phyloP scores from a whole-genome alignment of 805 yeast species.

The Yarrowia sp. region DNA sequence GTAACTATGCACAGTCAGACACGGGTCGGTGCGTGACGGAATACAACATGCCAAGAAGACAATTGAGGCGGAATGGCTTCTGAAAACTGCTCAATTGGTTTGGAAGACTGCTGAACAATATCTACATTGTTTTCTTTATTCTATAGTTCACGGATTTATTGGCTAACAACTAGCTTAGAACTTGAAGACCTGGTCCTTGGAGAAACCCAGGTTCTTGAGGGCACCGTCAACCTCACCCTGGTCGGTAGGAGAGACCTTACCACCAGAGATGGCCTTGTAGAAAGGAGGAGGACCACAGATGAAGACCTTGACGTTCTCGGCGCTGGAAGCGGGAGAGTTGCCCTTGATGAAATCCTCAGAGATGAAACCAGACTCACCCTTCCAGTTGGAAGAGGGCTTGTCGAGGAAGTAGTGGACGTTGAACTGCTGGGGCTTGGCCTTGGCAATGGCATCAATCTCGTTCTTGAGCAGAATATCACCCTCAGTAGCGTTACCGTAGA shows the following conservation, averaged over 20 bases:
- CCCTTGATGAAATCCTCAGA: slow-evolving; percentile 64
- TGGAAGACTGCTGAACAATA: neutral
- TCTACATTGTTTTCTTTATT: too few species aligned
- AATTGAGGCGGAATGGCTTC: neutral
- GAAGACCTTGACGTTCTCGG: slow-evolving; percentile 67
- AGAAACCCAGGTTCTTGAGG: slow-evolving; percentile 82
- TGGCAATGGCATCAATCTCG: slow-evolving; percentile 68
- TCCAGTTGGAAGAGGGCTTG: slow-evolving; percentile 47
- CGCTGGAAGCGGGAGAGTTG: slow-evolving; percentile 60
- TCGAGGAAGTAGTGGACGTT: slow-evolving; percentile 77
- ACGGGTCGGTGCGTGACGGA: neutral
- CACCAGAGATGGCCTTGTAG: slow-evolving; percentile 83
- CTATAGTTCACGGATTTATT: neutral
- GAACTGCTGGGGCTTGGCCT: slow-evolving; percentile 72
- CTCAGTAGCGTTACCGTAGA: slow-evolving; percentile 74
- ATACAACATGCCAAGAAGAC: neutral
- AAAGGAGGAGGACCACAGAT: slow-evolving; percentile 96
- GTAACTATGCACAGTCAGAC: neutral
- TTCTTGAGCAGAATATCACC: slow-evolving; percentile 77
- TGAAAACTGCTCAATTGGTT: neutral
- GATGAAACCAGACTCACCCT: slow-evolving; percentile 71
- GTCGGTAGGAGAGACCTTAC: slow-evolving; percentile 77
- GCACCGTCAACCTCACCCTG: slow-evolving; percentile 94
- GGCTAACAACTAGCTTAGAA: slow-evolving; percentile 45
- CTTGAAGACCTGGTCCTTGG: slow-evolving; percentile 84